Percentiles rank a stretch among this genome's conserved stretches.
Conservation (phyloP, 305 asterid genomes). For the Ilex paraguariensis region DNA sequence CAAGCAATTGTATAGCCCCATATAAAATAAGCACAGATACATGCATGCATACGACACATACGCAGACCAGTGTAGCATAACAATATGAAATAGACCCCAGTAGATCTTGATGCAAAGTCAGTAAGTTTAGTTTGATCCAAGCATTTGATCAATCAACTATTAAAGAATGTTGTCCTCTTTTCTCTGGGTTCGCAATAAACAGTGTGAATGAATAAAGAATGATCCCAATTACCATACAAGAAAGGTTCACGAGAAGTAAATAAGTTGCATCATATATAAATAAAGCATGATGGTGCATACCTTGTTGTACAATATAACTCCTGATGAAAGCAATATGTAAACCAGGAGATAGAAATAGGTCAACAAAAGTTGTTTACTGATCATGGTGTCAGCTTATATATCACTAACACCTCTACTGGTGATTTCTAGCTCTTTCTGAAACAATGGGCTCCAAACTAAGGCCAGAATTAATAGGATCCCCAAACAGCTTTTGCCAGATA, state of each 20-base stretch:
- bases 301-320: constrained; percentile 96
- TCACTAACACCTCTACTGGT: constrained; percentile 27
- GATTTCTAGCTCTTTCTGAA: constrained; percentile 21
- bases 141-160: too few relatives aligned
- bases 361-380: constrained; percentile 75
- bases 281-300: constrained; percentile 25
- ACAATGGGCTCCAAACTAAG: too few relatives aligned
- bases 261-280: background rate
- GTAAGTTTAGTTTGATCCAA: too few relatives aligned
- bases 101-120: too few relatives aligned
- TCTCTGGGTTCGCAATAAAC: background rate
- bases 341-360: constrained; percentile 81
- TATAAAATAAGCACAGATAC: too few relatives aligned
- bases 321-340: constrained; percentile 81
- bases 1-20: too few relatives aligned
- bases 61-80: too few relatives aligned
- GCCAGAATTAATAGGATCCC: too few relatives aligned
- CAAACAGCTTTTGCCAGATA: too few relatives aligned
- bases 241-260: constrained; percentile 1
- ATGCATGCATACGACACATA: too few relatives aligned
- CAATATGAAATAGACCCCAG: too few relatives aligned
- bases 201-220: background rate
- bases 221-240: constrained; percentile 3
- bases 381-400: constrained; percentile 41
- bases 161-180: background rate